These are phyloP conservation scores for Talaromyces trachyspermus DNA, from an alignment of 495 filamentous ascomycete species.

Conservation along the genomic window DNA sequence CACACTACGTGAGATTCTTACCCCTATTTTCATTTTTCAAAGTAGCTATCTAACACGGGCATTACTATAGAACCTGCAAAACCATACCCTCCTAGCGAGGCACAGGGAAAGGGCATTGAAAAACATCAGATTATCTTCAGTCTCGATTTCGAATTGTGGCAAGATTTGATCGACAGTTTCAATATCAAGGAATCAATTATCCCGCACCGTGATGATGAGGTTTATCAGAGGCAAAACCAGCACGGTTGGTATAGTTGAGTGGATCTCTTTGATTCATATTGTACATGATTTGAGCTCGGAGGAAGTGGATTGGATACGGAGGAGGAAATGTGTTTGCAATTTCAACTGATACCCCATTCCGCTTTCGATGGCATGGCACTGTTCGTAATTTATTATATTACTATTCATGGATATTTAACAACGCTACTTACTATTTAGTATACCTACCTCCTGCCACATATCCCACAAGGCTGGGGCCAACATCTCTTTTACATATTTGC, in stretches of 20 bases:
- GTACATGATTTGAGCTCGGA: neutral
- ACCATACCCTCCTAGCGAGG: constrained; percentile 35
- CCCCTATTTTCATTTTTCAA: neutral
- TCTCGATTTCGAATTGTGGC: constrained; percentile 77
- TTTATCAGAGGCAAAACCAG: constrained; percentile 43
- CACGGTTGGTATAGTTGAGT: constrained; percentile 72
- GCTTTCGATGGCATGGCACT: no score
- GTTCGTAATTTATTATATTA: no score
- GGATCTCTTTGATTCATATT: neutral
- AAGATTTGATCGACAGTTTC: constrained; percentile 63
- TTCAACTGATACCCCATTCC: constrained; percentile 1
- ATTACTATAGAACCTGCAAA: constrained; percentile 25
- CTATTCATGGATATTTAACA: no score
- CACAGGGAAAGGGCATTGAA: constrained; percentile 42
- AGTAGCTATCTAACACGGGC: constrained; percentile 16
- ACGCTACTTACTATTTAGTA: no score
- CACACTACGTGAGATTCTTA: constrained; percentile 55
- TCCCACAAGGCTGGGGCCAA: no score
- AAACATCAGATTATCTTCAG: constrained; percentile 80
- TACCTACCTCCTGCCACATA: no score
- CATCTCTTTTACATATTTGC: no score
- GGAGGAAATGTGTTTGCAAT: neutral
- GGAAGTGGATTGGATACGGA: neutral
- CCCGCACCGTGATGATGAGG: constrained; percentile 63
- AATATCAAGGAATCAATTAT: constrained; percentile 74